These are phyloP conservation scores for Moelleriella libera DNA, from an alignment of 2,329 filamentous ascomycete species.

Conservation along the genomic window DNA sequence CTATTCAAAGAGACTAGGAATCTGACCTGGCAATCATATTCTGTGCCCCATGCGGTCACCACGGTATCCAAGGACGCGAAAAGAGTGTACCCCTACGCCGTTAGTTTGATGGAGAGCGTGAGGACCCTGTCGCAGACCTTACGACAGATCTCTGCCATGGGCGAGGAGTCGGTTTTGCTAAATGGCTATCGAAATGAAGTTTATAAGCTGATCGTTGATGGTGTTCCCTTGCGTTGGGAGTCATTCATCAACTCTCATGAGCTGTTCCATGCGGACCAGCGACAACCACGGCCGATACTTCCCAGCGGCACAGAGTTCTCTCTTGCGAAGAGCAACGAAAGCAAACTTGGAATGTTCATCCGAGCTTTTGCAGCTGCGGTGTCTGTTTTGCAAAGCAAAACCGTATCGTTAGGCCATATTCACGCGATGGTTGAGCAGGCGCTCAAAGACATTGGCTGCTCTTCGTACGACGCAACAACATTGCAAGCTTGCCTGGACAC, in stretches of 20 bases:
- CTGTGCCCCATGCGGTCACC: conserved; percentile 85
- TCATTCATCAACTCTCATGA: conserved; percentile 97
- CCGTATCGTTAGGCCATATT: conserved; percentile 61
- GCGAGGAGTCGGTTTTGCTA: conserved; percentile 73
- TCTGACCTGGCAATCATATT: conserved; percentile 85
- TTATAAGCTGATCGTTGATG: conserved; percentile 69
- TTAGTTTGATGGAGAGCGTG: conserved; percentile 98
- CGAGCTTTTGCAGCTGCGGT: conserved; percentile 83
- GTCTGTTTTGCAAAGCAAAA: conserved; percentile 79
- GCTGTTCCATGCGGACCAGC: conserved; percentile 47
- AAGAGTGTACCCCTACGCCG: conserved; percentile 91
- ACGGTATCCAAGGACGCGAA: conserved; percentile 98
- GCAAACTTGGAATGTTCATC: conserved; percentile 92
- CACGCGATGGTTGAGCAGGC: conserved; percentile 72
- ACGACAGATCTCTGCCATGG: conserved; percentile 71
- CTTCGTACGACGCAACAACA: conserved; percentile 64
- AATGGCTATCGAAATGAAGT: conserved; percentile 89
- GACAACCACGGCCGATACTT: conserved; percentile 29
- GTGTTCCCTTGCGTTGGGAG: conserved; percentile 87
- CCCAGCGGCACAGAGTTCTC: conserved; percentile 24
- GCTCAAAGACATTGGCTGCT: conserved; percentile 68
- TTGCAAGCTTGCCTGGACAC: conserved; percentile 71
- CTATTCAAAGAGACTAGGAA: conserved; percentile 98
- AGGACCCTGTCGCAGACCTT: conserved; percentile 81
- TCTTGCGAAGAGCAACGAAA: conserved; percentile 50